phyloP scores from a whole-genome alignment of 352 stramenopile genomes.

The Phytophthora foliorum region DNA sequence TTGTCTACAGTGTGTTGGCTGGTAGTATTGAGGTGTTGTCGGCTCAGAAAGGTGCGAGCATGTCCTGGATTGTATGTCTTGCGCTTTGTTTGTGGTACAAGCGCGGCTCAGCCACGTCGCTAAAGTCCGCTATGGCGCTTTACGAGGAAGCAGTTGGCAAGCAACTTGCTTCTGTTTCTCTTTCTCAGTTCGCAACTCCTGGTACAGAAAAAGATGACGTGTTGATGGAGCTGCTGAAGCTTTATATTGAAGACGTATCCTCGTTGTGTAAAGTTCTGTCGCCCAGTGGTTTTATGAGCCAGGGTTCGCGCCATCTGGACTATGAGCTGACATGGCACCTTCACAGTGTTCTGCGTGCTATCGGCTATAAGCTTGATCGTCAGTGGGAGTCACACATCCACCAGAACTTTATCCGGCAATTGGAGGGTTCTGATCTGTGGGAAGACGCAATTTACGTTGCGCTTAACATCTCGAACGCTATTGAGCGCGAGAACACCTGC shows the following conservation, averaged over 20 bases:
- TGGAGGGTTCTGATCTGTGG: conserved; percentile 73
- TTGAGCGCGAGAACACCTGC: conserved; percentile 66
- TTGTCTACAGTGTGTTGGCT: conserved; percentile 75
- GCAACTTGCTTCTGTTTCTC: conserved; percentile 39
- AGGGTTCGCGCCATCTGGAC: conserved; percentile 55
- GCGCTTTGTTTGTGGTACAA: conserved; percentile 83
- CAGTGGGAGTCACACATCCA: conserved; percentile 85
- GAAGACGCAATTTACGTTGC: conserved; percentile 83
- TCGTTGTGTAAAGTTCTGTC: conserved; percentile 72
- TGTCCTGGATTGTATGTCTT: conserved; percentile 70
- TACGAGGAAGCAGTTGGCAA: conserved; percentile 60
- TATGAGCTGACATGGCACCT: conserved; percentile 87
- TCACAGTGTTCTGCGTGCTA: conserved; percentile 71
- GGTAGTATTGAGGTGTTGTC: conserved; percentile 71
- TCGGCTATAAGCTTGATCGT: conserved; percentile 79
- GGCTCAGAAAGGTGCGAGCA: conserved; percentile 48
- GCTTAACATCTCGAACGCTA: conserved; percentile 71
- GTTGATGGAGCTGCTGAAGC: conserved; percentile 78
- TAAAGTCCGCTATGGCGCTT: conserved; percentile 55
- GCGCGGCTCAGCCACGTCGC: conserved; percentile 52
- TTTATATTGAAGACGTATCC: conserved; percentile 62
- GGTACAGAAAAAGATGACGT: conserved; percentile 58
- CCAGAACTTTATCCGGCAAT: conserved; percentile 84
- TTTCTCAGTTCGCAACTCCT: conserved; percentile 40
- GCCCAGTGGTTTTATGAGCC: conserved; percentile 59